phyloP scores from a whole-genome alignment of 2,329 filamentous ascomycete genomes.

The Onygena corvina region DNA sequence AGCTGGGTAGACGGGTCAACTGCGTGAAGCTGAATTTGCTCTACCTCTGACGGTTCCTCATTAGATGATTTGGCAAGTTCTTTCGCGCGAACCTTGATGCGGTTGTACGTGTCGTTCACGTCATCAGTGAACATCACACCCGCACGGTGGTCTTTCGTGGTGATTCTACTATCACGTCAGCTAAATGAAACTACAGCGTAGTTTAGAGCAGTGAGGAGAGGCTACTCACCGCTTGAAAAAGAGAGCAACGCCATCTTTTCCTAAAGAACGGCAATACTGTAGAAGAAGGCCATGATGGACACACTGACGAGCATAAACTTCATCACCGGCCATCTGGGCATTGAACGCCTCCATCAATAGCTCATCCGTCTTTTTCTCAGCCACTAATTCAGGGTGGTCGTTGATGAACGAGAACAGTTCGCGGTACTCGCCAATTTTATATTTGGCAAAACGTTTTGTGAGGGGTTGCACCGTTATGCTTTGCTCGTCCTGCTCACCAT shows the following conservation, averaged over 20 bases:
- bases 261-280: constrained; percentile 87
- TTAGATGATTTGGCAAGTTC: constrained; percentile 56
- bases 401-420: constrained; percentile 63
- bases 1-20: constrained; percentile 89
- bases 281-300: constrained; percentile 87
- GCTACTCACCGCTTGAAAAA: constrained; percentile 72
- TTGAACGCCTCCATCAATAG: constrained; percentile 87
- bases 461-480: constrained; percentile 63
- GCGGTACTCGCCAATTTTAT: constrained; percentile 62
- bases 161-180: constrained; percentile 44
- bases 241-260: constrained; percentile 71
- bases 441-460: constrained; percentile 69
- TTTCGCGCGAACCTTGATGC: constrained; percentile 63
- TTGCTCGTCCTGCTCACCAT: constrained; percentile 51
- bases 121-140: constrained; percentile 86
- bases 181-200: neutral
- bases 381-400: constrained; percentile 64
- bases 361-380: constrained; percentile 80
- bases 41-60: constrained; percentile 52
- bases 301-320: constrained; percentile 68
- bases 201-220: neutral
- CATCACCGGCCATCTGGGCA: constrained; percentile 61
- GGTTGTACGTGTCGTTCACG: constrained; percentile 73
- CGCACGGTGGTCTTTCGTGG: constrained; percentile 77
- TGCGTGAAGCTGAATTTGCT: constrained; percentile 95